Base-by-base conservation (phyloP, 1,284 basidiomycete species). In the Moesziomyces sp. region DNA sequence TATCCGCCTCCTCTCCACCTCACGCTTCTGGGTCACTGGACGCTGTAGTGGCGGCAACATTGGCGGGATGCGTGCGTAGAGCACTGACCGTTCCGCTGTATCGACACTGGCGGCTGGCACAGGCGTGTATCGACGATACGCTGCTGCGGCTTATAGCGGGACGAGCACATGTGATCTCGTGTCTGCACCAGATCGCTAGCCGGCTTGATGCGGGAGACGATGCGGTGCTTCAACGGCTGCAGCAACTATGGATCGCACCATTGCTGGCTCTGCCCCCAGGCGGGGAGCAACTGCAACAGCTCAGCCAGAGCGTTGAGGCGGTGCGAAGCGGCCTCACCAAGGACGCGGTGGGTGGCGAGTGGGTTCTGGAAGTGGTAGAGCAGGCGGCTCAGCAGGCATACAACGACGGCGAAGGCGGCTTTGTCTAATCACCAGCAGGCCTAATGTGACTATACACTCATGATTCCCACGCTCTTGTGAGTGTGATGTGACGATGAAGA, bases 371-470 rank as follows among this genome's bases (percentile, higher is more conserved):
- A 14, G 62, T 70, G 38, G 10, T 57, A 14, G 66, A 74, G 46
- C 34, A 59, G 24, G 72, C 72, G 14, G 72, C 72, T 2, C 42
- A 40, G 30, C 49, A 63, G 52, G 62, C 72, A 26, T 46, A 47
- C 4, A 56, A 74, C 14, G 53, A 70, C 30, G 72, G 72, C 19
- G 62, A 74, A n/a, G 72, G 72, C 28, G 72, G 63, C n/a, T 74
- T 65, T 46, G 67, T 74, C 1, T 74, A 34, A 51, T 18, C 46
- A 3, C 19, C 35, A 43, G 19, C 26, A 7, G 19, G 19, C 21
- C 14, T 2, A 30, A 30, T 30, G 30, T 30, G 30, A 30, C 9
- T 30, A 30, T 30, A 10, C 30, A 10, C 30, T 8, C 8, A 10
- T 11, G 30, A 8, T 30, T 30, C 30, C 30, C 30, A 30, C 30